Evolutionary conservation across 2,329 filamentous ascomycete genomes (phyloP).

Genomic region (Fusarium albosuccineum): DNA sequence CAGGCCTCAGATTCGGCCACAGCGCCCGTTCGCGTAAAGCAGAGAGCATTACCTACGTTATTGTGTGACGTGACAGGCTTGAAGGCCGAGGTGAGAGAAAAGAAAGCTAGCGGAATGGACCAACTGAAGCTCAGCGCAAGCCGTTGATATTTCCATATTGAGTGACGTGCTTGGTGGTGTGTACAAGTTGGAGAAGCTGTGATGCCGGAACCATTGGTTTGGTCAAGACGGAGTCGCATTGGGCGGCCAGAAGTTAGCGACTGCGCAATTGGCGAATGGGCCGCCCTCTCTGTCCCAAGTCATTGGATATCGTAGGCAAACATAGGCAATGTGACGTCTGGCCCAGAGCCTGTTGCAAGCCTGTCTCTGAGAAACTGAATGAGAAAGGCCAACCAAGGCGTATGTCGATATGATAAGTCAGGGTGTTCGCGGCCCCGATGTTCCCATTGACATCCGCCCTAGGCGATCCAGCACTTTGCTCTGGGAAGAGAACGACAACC

Average conservation of each 20-base stretch:
- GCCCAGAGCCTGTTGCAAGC: background rate
- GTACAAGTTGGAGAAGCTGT: conserved; percentile 21
- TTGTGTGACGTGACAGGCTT: conserved; percentile 35
- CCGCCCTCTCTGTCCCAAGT: conserved; percentile 5
- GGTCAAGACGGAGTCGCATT: conserved; percentile 30
- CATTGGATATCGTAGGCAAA: conserved; percentile 21
- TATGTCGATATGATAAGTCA: conserved; percentile 32
- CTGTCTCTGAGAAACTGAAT: background rate
- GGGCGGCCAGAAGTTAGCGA: conserved; percentile 20
- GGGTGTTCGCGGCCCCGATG: background rate
- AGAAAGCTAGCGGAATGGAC: conserved; percentile 16
- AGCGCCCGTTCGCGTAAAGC: conserved; percentile 33
- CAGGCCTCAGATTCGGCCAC: conserved; percentile 31
- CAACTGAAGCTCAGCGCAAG: conserved; percentile 15
- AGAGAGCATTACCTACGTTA: conserved; percentile 14
- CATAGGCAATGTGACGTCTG: conserved; percentile 16
- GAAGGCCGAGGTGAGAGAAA: conserved; percentile 30
- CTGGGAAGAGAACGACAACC: background rate
- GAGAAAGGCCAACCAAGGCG: background rate
- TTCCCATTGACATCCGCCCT: background rate
- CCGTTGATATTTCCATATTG: conserved; percentile 29
- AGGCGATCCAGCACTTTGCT: background rate
- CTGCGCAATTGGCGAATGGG: conserved; percentile 24
- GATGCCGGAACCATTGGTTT: conserved; percentile 16
- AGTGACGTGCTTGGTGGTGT: conserved; percentile 33